Evolutionary conservation across 305 asterid genomes (phyloP).

Genomic region (Stenogyne calaminthoides): DNA sequence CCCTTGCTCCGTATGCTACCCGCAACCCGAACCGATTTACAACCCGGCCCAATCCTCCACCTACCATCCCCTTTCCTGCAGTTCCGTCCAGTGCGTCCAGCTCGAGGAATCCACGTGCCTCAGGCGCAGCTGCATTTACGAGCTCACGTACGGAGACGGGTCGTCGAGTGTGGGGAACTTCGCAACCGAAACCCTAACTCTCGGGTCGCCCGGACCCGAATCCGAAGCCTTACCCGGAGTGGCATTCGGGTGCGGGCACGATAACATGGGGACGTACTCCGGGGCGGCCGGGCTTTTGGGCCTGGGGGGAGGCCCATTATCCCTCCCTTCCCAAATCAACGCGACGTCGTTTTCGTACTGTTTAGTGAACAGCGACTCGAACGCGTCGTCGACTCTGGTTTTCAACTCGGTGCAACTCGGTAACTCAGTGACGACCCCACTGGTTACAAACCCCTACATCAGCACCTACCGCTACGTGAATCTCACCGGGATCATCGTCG

Average conservation of each 20-base stretch:
- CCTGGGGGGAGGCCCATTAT: constrained; percentile 63
- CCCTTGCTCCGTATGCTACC: constrained; percentile 66
- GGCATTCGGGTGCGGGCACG: constrained; percentile 78
- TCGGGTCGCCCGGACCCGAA: constrained; percentile 27
- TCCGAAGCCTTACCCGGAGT: constrained; percentile 45
- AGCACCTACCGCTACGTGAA: constrained; percentile 59
- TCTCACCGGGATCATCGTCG: constrained; percentile 64
- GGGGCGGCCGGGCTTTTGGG: constrained; percentile 73
- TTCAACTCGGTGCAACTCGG: constrained; percentile 56
- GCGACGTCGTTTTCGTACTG: constrained; percentile 79
- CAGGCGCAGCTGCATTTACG: constrained; percentile 44
- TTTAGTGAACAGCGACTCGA: constrained; percentile 67
- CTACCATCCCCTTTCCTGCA: constrained; percentile 45
- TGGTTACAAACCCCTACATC: constrained; percentile 39
- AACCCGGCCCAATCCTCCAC: constrained; percentile 52
- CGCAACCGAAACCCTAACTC: constrained; percentile 67
- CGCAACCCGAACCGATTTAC: constrained; percentile 60
- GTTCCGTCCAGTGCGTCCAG: constrained; percentile 41
- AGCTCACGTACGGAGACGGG: constrained; percentile 71
- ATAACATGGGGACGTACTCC: constrained; percentile 57
- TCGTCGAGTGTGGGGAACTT: constrained; percentile 60
- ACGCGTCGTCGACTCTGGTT: constrained; percentile 60
- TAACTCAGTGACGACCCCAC: constrained; percentile 55
- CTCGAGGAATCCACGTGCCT: constrained; percentile 52
- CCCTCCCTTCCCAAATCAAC: constrained; percentile 58